These are phyloP conservation scores for Rosa persica DNA, from an alignment of 306 rosid genomes.

Conservation along the genomic window DNA sequence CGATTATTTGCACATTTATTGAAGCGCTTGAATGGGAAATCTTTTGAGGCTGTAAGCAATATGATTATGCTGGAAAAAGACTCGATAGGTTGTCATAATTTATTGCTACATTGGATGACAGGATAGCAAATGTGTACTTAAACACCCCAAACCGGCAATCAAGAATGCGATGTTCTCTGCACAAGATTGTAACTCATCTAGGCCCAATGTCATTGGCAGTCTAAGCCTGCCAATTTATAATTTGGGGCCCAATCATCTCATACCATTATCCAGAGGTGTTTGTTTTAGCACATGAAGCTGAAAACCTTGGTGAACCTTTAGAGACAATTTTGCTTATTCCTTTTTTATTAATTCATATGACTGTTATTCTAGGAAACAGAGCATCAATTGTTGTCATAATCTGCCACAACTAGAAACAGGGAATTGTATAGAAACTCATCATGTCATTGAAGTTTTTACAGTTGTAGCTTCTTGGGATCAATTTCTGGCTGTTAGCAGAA, in stretches of 20 bases:
- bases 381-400: not conserved
- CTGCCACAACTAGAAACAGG: not conserved
- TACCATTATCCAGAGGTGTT: slow-evolving; percentile 42
- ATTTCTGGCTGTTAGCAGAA: not conserved
- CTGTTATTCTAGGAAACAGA: not conserved
- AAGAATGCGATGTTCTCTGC: slow-evolving; percentile 56
- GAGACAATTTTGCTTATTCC: slow-evolving; percentile 33
- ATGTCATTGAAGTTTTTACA: not conserved
- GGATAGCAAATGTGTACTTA: slow-evolving; percentile 79
- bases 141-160: slow-evolving; percentile 60
- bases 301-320: slow-evolving; percentile 60
- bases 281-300: slow-evolving; percentile 58
- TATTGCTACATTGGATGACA: slow-evolving; percentile 62
- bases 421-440: not conserved
- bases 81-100: slow-evolving; percentile 50
- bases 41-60: slow-evolving; percentile 4
- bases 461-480: not conserved
- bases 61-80: slow-evolving; percentile 4
- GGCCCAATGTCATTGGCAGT: slow-evolving; percentile 55
- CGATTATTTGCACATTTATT: not conserved
- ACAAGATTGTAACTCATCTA: slow-evolving; percentile 50
- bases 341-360: slow-evolving; percentile 19
- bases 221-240: slow-evolving; percentile 41
- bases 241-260: slow-evolving; percentile 39
- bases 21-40: not conserved